Evolutionary conservation across 176 grass and related monocot species (phyloP).

Genomic region (Alloteropsis semialata): DNA sequence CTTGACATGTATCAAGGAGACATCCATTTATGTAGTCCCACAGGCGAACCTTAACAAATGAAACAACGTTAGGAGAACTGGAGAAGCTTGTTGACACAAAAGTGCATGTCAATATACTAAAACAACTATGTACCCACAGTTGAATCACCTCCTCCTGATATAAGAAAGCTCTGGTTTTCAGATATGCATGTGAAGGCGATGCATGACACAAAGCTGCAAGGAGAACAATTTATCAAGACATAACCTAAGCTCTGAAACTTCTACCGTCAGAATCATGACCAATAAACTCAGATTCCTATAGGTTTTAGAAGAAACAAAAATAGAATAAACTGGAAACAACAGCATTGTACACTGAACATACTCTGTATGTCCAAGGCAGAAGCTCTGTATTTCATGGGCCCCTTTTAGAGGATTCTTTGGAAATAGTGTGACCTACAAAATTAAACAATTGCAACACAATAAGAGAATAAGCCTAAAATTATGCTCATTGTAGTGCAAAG

Average conservation of each 20-base stretch:
- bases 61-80: constrained; percentile 14
- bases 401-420: constrained; percentile 66
- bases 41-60: constrained; percentile 64
- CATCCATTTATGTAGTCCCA: constrained; percentile 85
- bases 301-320: constrained; percentile 17
- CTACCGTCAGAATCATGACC: background rate
- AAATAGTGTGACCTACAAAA: constrained; percentile 74
- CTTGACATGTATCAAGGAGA: constrained; percentile 77
- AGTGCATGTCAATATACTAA: constrained; percentile 5
- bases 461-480: constrained; percentile 24
- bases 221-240: background rate
- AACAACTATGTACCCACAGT: constrained; percentile 54
- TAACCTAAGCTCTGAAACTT: background rate
- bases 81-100: background rate
- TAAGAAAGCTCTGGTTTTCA: constrained; percentile 52
- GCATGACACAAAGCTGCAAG: constrained; percentile 84
- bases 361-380: constrained; percentile 99
- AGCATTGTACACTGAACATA: constrained; percentile 30
- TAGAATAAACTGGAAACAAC: constrained; percentile 16
- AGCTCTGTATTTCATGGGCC: constrained; percentile 85
- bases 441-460: background rate
- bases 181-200: constrained; percentile 56
- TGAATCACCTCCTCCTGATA: constrained; percentile 96
- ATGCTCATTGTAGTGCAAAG: background rate
- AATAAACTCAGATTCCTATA: background rate